phyloP scores from a whole-genome alignment of 2,329 filamentous ascomycete species.

The Neopestalotiopsis sp. region DNA sequence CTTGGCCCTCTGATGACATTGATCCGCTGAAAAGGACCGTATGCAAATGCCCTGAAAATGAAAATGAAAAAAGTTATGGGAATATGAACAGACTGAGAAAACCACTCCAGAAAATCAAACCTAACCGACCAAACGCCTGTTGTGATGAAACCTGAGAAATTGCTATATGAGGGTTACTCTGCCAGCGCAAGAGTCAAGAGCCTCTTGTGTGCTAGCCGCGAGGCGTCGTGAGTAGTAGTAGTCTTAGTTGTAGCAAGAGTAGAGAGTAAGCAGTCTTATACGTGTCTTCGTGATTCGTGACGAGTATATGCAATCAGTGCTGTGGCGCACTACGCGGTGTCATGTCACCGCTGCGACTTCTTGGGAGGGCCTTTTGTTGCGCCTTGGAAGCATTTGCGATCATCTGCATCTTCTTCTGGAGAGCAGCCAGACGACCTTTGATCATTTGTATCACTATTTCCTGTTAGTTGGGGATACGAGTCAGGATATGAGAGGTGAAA shows the following conservation, averaged over 20 bases:
- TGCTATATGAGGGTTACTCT: neutral
- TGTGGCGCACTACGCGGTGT: slow-evolving; percentile 60
- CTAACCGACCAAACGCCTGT: slow-evolving; percentile 3
- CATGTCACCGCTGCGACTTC: slow-evolving; percentile 60
- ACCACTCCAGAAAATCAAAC: neutral
- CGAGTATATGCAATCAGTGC: slow-evolving; percentile 23
- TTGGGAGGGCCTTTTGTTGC: slow-evolving; percentile 47
- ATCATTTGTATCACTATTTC: slow-evolving; percentile 68
- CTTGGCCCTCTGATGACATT: neutral
- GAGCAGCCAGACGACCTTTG: slow-evolving; percentile 55
- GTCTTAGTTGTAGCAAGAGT: slow-evolving; percentile 16
- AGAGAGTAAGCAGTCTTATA: slow-evolving; percentile 31
- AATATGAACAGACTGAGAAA: slow-evolving; percentile 1
- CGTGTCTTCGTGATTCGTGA: slow-evolving; percentile 39
- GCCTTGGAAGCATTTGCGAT: slow-evolving; percentile 63
- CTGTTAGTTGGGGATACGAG: neutral
- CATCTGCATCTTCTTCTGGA: slow-evolving; percentile 65
- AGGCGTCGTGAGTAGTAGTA: slow-evolving; percentile 32
- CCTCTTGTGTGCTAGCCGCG: slow-evolving; percentile 31
- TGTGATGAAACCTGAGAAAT: neutral
- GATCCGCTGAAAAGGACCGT: neutral
- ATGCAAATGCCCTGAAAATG: neutral
- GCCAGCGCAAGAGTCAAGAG: slow-evolving; percentile 18
- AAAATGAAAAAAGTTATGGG: neutral
- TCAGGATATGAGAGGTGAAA: neutral